These are phyloP conservation scores for Teratosphaeria nubilosa DNA, from an alignment of 2,329 filamentous ascomycete species.

Conservation along the genomic window DNA sequence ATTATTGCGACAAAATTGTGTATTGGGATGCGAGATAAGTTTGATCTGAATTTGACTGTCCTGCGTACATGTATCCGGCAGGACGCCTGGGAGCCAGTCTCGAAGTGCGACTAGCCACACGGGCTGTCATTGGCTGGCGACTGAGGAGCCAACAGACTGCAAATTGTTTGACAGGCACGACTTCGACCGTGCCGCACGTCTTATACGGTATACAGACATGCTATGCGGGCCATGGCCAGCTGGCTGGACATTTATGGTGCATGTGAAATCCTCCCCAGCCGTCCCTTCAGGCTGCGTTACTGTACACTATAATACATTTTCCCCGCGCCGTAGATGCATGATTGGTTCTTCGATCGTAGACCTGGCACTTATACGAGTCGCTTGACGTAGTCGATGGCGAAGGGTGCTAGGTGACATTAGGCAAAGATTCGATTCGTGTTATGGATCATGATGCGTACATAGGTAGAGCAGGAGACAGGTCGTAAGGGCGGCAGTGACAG, in stretches of 20 bases:
- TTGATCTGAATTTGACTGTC: no score
- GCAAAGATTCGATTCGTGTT: not conserved
- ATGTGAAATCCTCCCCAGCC: not conserved
- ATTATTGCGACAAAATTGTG: no score
- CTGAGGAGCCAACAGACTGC: no score
- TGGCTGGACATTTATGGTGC: not conserved
- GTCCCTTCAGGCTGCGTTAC: not conserved
- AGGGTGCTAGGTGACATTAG: constrained; percentile 36
- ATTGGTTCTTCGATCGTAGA: not conserved
- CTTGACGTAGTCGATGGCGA: constrained; percentile 44
- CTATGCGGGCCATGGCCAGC: not conserved
- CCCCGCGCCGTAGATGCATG: not conserved
- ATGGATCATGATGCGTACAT: constrained; percentile 43
- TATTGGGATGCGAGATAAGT: no score
- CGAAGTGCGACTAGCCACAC: no score
- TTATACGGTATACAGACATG: not conserved
- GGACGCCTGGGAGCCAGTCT: no score
- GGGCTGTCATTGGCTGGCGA: no score
- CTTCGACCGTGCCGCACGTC: not conserved
- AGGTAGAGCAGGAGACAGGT: constrained; percentile 63
- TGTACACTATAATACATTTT: not conserved
- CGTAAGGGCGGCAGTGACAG: constrained; percentile 56
- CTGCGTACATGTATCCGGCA: no score
- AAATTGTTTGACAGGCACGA: no score
- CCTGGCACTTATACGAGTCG: constrained; percentile 32